Conservation (phyloP, 1,139 yeast species). For the Suhomyces panamericanus region DNA sequence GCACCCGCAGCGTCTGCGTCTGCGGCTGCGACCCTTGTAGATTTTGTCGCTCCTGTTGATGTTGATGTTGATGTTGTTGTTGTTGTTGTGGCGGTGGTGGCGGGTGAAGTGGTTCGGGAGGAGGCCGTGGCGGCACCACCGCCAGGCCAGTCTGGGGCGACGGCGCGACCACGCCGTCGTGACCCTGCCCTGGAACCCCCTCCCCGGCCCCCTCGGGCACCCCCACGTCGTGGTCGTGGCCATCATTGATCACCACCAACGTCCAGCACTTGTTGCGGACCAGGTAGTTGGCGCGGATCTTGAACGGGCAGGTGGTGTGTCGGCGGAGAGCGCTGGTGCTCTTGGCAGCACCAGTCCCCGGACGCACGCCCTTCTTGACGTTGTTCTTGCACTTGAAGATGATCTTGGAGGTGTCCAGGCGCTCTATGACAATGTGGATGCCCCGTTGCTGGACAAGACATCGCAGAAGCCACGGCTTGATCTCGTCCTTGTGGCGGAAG, state of each 20-base stretch:
- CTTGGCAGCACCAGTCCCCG: slow-evolving; percentile 8
- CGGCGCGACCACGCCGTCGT: no score
- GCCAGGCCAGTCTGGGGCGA: no score
- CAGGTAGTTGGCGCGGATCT: slow-evolving; percentile 67
- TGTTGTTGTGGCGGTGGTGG: no score
- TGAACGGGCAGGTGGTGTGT: slow-evolving; percentile 58
- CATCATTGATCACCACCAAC: slow-evolving; percentile 57
- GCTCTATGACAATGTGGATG: slow-evolving; percentile 62
- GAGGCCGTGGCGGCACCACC: no score
- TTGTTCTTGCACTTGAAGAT: slow-evolving; percentile 62
- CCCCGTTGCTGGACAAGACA: slow-evolving; percentile 48
- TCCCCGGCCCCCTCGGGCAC: no score
- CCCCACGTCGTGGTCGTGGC: slow-evolving; percentile 41
- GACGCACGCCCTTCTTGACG: slow-evolving; percentile 15
- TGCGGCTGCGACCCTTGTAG: no score
- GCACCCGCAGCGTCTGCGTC: no score
- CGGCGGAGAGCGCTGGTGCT: slow-evolving; percentile 21
- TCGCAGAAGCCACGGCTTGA: slow-evolving; percentile 69
- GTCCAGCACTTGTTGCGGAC: slow-evolving; percentile 58
- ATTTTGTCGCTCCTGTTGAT: no score
- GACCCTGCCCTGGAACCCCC: no score
- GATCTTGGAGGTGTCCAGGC: slow-evolving; percentile 67
- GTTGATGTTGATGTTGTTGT: no score
- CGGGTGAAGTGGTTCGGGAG: no score
- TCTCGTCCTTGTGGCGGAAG: slow-evolving; percentile 30